Base-by-base conservation (phyloP, 768 basidiomycete species). In the Leccinum disarticulatum region DNA sequence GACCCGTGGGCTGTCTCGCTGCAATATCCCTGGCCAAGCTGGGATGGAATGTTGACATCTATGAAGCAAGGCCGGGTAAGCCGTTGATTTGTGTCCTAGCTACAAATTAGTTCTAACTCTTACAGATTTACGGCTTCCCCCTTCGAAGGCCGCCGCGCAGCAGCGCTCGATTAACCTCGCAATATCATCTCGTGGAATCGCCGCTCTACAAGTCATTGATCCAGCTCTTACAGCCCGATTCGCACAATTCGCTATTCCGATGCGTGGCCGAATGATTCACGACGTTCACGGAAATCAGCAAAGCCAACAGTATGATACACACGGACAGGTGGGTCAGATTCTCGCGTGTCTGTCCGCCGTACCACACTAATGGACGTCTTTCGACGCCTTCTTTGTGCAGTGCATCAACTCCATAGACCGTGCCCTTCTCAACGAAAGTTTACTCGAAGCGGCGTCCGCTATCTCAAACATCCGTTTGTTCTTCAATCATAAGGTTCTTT, bases 241-340 rank as follows among this genome's bases (percentile, higher is more conserved):
- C 69, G 74, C 96, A 66, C 77, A 86, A 65, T 80, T 85, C 31
- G 88, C 87, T 43, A 95, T 98, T 75, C 95, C 95, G 65, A 95
- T 98, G 94, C 86, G 82, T 66, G 95, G 94, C 48, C 83, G 96
- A 54, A 96, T 98, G 93, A 93, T 98, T 64, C 96, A 98, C 77
- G 84, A 86, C 68, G 69, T 72, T 61, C 77, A 84, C 65, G 90
- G 91, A 59, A 81, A 82, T 65, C 79, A 84, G 64, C 85, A 92
- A 68, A 93, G 93, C 66, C 94, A 96, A 77, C 75, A 79, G 54
- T 97, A 97, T 75, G 95, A 96, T 75, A 87, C 83, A 70, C 81
- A 91, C 72, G 90, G 90, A 69, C 92, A 95, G 85, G 94, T 90
- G 68, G 70, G 85, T 19, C 74, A 51, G 55, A 67, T 65, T 74